Evolutionary conservation across 495 filamentous ascomycete species (phyloP), one percentile per base, ranked within the genome.

Genomic region (Letharia lupina): DNA sequence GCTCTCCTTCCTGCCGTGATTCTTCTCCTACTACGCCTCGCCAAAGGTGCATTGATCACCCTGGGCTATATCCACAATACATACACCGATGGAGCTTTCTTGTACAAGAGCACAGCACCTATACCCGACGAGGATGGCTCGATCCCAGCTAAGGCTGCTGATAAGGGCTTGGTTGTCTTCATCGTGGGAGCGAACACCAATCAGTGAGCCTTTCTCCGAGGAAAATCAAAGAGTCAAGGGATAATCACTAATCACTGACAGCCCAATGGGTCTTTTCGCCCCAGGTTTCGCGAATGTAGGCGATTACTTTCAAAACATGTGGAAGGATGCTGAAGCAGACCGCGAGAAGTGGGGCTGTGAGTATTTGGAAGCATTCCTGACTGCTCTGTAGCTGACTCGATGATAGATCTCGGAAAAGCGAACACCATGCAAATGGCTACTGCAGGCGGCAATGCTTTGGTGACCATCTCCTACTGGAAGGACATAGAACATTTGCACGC

Each of bases 401-500:
- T 18, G 15, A 4, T 16, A 56, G 59, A 42, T 48, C 52, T 64
- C 11, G 64, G 64, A 2, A 65, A 61, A 54, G 39, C 61, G 15
- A 44, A 40, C 18, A 54, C 35, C 20, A 63, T 61, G 60, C 52
- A 50, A 20, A 56, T 61, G 57, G 42, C 57, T 3, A 61, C 44
- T 0, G 41, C 64, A 31, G 64, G 64, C n/a, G 64, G 68, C 31
- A 69, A 67, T 47, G 45, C 50, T 31, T 50, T 69, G 41, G 37
- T 69, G 60, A 50, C 61, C 1, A 58, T 81, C 2, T 75, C 75
- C 63, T 86, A 86, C 72, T 81, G 84, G 67, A 75, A 75, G 15
- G 65, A 70, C 52, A 61, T 78, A 15, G 81, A 83, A 23, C 77
- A 74, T 41, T 62, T 86, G 23, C 77, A 84, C 68, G 63, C 64